Conservation (phyloP, 352 stramenopile species). For the Halophytophthora batemanensis region DNA sequence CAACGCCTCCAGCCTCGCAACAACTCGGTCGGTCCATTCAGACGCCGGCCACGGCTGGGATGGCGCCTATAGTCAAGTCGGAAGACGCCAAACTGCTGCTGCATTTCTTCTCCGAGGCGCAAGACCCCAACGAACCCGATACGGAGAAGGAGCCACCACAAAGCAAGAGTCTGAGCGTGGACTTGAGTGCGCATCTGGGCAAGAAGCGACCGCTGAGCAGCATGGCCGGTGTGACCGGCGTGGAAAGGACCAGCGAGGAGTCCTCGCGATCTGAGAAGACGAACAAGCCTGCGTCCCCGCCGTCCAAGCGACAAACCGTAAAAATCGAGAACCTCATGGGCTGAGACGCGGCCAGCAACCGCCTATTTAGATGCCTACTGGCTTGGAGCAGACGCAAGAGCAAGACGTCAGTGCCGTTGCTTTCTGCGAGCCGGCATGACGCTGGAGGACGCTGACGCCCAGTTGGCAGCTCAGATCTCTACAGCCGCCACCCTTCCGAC, state of each 20-base stretch:
- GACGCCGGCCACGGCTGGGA: neutral
- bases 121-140: slow-evolving; percentile 37
- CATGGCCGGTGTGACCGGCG: slow-evolving; percentile 3
- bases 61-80: slow-evolving; percentile 23
- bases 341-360: slow-evolving; percentile 17
- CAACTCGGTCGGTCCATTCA: neutral
- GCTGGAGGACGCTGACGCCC: slow-evolving; percentile 5
- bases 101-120: slow-evolving; percentile 68
- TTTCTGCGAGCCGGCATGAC: slow-evolving; percentile 30
- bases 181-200: slow-evolving; percentile 36
- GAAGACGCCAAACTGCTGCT: slow-evolving; percentile 76
- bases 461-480: too few relatives aligned
- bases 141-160: slow-evolving; percentile 2
- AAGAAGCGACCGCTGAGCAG: slow-evolving; percentile 60
- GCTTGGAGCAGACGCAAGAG: slow-evolving; percentile 8
- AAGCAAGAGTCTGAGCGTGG: slow-evolving; percentile 20
- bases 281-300: slow-evolving; percentile 12
- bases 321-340: slow-evolving; percentile 37
- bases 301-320: slow-evolving; percentile 46
- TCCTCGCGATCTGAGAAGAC: too few relatives aligned
- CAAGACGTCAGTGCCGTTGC: slow-evolving; percentile 21
- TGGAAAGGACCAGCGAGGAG: slow-evolving; percentile 7
- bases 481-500: too few relatives aligned
- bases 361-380: slow-evolving; percentile 43
- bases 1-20: slow-evolving; percentile 11